Conservation (phyloP, 1,284 basidiomycete genomes). For the Meira nashicola region DNA sequence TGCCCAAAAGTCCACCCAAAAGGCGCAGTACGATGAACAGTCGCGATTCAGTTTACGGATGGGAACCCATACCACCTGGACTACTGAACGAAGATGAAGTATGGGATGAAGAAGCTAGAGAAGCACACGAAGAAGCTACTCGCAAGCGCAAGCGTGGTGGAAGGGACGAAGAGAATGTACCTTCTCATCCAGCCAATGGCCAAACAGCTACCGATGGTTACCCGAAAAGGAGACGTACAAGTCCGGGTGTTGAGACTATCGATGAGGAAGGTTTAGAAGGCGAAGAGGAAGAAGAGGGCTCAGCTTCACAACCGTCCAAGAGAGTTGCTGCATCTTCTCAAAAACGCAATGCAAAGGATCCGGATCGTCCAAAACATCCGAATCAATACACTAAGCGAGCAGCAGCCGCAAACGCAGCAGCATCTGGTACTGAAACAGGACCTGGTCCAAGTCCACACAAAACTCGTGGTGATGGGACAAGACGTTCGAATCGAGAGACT, state of each 20-base stretch:
- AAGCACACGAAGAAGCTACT: conserved; percentile 22
- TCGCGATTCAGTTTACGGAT: conserved; percentile 84
- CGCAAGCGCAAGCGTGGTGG: conserved; percentile 39
- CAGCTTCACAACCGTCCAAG: conserved; percentile 7
- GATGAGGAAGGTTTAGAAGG: neutral
- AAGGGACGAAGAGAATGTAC: conserved; percentile 8
- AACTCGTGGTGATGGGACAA: conserved; percentile 13
- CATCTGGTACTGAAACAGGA: conserved; percentile 22
- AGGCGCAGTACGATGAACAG: conserved; percentile 89
- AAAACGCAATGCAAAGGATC: neutral
- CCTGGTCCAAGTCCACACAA: conserved; percentile 42
- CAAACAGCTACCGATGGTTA: neutral
- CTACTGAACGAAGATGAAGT: conserved; percentile 46
- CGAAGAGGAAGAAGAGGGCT: conserved; percentile 4
- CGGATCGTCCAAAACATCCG: conserved; percentile 53
- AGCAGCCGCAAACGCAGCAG: conserved; percentile 16
- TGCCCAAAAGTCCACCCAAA: conserved; percentile 56
- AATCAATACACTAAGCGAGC: conserved; percentile 59
- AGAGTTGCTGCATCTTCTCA: neutral
- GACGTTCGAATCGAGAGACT: conserved; percentile 11
- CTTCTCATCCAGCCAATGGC: neutral
- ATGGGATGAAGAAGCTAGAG: conserved; percentile 30
- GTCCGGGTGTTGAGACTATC: neutral
- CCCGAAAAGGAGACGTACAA: neutral
- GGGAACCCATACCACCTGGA: conserved; percentile 62